Evolutionary conservation across 352 stramenopile species (phyloP).

Genomic region (Globisporangium abappressorium): DNA sequence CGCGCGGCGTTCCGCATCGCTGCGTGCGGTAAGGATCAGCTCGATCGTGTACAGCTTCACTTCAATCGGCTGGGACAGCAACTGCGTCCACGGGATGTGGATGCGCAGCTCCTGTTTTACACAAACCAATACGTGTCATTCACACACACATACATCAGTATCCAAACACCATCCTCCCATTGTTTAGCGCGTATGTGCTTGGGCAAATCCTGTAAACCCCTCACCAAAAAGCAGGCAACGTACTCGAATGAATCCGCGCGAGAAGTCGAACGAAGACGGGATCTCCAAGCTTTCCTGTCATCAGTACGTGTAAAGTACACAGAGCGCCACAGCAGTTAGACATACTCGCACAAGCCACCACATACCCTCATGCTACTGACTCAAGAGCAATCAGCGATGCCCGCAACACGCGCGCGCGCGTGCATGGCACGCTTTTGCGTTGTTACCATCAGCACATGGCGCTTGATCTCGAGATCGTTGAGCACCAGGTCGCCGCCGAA

Average conservation of each 20-base stretch:
- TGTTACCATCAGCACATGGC: constrained; percentile 63
- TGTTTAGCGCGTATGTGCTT: not conserved
- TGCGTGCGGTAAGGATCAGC: constrained; percentile 73
- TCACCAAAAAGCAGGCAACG: constrained; percentile 5
- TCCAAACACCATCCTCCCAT: not conserved
- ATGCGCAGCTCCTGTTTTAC: constrained; percentile 70
- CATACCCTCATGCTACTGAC: not conserved
- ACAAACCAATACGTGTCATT: not conserved
- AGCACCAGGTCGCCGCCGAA: constrained; percentile 85
- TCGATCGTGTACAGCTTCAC: constrained; percentile 90
- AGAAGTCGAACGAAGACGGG: constrained; percentile 85
- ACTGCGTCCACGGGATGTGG: constrained; percentile 87
- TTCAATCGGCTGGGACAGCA: constrained; percentile 84
- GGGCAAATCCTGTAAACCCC: not conserved
- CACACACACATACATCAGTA: not conserved
- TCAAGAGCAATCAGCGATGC: not conserved
- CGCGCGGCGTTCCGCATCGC: constrained; percentile 20
- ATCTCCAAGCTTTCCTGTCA: constrained; percentile 78
- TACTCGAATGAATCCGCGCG: constrained; percentile 80
- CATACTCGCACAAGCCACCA: not conserved
- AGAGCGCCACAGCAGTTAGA: not conserved
- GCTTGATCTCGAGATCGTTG: constrained; percentile 88
- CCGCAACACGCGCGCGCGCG: not conserved
- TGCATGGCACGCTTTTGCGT: not conserved
- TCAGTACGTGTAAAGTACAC: not conserved